Base-by-base conservation (phyloP, 2,329 filamentous ascomycete species). In the Phialocephala sp. region DNA sequence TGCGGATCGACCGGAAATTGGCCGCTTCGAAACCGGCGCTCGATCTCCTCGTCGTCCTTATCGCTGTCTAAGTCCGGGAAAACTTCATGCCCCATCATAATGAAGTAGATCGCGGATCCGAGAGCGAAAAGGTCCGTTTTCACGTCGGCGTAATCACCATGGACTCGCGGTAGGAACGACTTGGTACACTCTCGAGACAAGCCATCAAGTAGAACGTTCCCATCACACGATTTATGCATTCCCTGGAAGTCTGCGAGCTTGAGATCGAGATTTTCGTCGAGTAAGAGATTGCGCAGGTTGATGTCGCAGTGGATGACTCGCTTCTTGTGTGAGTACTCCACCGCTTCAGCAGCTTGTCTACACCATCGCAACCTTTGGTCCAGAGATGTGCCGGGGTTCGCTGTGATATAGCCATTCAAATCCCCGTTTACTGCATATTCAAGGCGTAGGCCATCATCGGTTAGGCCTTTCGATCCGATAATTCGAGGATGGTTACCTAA, bases 101-200 rank as follows among this genome's bases (percentile, higher is more conserved):
- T 74, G 39, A 66, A 57, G 59, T 72, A 74, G 12, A 75, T 69
- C 3, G 68, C 57, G 12, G 72, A 69, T 11, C 72, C 69, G 15
- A 74, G 61, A 45, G 73, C 69, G 50, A 75, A 75, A 35, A 73
- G 67, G 59, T 74, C 69, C 11, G 69, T 72, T 37, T 67, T 71
- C 2, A 24, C 15, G 58, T 71, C 65, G 14, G 69, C 65, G 47
- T 65, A 47, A 12, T 72, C 62, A 18, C 69, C 57, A n/a, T n/a
- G n/a, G 18, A 27, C 15, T 45, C 71, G 71, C 41, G 71, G 71
- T 66, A 71, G 71, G 18, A 60, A 74, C 9, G 66, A 71, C 43
- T 73, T 67, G 14, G 54, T 63, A 37, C 69, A 69, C 61, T 74
- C 70, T 18, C n/a, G 57, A 15, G 64, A 59, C 27, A 39, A 37